A percentile compares a stretch with the other conserved stretches of the same genome.
These are phyloP conservation scores for Kodamaea jinghongensis DNA, from an alignment of 805 yeast genomes.

Conservation along the genomic window DNA sequence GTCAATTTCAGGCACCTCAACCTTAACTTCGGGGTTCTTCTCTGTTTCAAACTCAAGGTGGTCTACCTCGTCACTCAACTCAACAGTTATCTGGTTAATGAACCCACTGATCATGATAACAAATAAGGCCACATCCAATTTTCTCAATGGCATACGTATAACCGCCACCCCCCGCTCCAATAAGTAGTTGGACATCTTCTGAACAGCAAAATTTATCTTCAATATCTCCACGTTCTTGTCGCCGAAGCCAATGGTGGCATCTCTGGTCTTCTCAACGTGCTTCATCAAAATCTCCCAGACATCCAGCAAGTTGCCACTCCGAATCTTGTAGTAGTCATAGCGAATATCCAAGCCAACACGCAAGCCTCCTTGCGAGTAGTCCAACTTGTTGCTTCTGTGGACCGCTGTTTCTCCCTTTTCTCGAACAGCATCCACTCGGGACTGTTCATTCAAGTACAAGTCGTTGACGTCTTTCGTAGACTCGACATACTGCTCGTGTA, in stretches of 20 bases:
- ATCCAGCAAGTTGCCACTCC: constrained; percentile 77
- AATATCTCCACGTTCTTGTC: constrained; percentile 16
- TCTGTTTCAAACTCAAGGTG: neutral
- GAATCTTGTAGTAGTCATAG: constrained; percentile 54
- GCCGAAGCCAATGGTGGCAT: constrained; percentile 21
- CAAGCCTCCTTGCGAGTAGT: constrained; percentile 60
- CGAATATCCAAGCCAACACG: constrained; percentile 68
- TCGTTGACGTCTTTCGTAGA: constrained; percentile 54
- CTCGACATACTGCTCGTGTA: constrained; percentile 26
- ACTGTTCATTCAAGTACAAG: constrained; percentile 59
- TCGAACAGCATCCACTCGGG: constrained; percentile 64
- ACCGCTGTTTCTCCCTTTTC: constrained; percentile 68
- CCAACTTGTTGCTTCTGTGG: constrained; percentile 71
- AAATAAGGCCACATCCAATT: constrained; percentile 32
- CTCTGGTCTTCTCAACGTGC: constrained; percentile 20
- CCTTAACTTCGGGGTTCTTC: constrained; percentile 1
- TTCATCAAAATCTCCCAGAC: constrained; percentile 53
- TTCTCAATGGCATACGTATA: constrained; percentile 25
- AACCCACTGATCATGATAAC: constrained; percentile 44
- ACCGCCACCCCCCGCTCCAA: constrained; percentile 12
- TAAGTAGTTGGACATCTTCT: constrained; percentile 19
- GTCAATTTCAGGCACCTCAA: constrained; percentile 7
- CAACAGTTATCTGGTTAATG: constrained; percentile 39
- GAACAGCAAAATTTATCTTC: constrained; percentile 28
- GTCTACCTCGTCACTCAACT: constrained; percentile 12